Evolutionary conservation across 805 yeast genomes (phyloP), one percentile per base, ranked within the genome.

Genomic region (Pichia rugopelliculosa): DNA sequence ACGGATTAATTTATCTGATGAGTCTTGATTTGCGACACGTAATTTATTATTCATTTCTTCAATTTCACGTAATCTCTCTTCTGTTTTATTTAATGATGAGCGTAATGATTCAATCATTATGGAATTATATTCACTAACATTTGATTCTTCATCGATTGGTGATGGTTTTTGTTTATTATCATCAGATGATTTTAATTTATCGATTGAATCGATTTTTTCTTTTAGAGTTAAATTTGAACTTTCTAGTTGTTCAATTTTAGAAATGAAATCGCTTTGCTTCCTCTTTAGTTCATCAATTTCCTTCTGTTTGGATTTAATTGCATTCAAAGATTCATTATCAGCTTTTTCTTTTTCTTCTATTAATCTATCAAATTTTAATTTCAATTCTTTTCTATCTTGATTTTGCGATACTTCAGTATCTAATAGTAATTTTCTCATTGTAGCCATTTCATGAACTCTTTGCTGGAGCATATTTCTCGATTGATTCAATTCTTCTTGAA

Each of bases 401-500:
- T 73, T 75, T 38, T 77, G 74, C 36, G 70, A 74, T 40, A 79
- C 80, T 56, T 89, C 91, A 6, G 77, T 73, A 40, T 87, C 96
- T 41, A 77, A 63, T 25, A 90, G 59, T 36, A 87, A 62, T 49
- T 85, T 70, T 55, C 95, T 74, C 65, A 89, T 77, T 0, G 87
- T 80, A 1, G 81, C 71, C 0, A 87, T 74, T 64, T 91, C 98
- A 44, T 90, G 72, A 0, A 86, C 79, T 51, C 95, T 76, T 58
- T 89, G 96, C 58, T 83, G 93, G 3, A 90, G 65, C 63, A 82
- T 71, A 27, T 77, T 75, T 47, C 87, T 75, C 5, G 86, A 70
- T 49, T 90, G 97, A 11, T 75, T 69, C n/a, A 91, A 66, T 59
- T 90, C 96, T 48, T 88, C 96, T 55, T 86, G 89, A 25, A 90